phyloP scores from a whole-genome alignment of 495 filamentous ascomycete species.

The Thermothielavioides terrestris region DNA sequence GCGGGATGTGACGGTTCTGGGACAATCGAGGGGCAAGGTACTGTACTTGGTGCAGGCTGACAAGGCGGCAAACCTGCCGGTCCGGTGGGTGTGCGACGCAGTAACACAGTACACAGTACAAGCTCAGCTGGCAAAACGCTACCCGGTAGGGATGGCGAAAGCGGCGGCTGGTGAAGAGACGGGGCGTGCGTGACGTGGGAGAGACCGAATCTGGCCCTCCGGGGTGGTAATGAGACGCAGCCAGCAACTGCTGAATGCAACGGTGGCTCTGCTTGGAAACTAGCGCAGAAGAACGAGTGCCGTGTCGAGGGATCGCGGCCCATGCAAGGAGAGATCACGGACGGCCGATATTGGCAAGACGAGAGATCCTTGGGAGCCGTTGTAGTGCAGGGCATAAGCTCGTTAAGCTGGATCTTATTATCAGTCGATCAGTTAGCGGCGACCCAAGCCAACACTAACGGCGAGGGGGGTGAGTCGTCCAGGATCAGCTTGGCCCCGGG shows the following conservation, averaged over 20 bases:
- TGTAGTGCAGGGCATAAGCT: constrained; percentile 9
- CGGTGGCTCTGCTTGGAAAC: constrained; percentile 1
- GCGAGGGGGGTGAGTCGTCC: constrained; percentile 12
- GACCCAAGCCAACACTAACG: constrained; percentile 14
- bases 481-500: constrained; percentile 20
- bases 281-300: constrained; percentile 7
- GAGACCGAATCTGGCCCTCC: constrained; percentile 12
- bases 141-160: constrained; percentile 6
- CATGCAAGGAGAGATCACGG: constrained; percentile 2
- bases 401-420: constrained; percentile 20
- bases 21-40: not conserved
- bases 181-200: constrained; percentile 7
- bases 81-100: too few species aligned
- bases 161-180: constrained; percentile 6
- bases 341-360: constrained; percentile 5
- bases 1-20: not conserved
- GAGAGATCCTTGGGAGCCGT: constrained; percentile 10
- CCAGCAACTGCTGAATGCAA: constrained; percentile 15
- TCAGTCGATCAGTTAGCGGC: constrained; percentile 23
- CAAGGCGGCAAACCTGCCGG: too few species aligned
- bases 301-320: not conserved
- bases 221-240: constrained; percentile 4
- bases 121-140: not conserved
- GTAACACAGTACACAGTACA: too few species aligned
- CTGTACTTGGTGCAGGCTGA: constrained; percentile 6